phyloP scores from a whole-genome alignment of 2,329 filamentous ascomycete species.

The Sporothrix protearum region DNA sequence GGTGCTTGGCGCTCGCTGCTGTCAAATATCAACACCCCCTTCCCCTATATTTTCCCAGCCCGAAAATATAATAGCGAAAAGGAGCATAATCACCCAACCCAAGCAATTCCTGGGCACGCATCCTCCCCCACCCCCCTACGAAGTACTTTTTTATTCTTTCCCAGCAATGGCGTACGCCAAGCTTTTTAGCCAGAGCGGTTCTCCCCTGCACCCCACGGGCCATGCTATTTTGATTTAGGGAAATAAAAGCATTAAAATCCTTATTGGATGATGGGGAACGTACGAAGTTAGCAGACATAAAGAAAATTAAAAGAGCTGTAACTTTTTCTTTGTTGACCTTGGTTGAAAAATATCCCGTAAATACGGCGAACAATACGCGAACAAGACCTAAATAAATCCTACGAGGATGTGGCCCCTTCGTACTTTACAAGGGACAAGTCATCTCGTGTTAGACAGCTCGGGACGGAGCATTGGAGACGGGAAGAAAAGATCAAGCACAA shows the following conservation, averaged over 20 bases:
- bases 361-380: too few relatives aligned
- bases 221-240: constrained; percentile 3
- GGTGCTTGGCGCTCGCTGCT: background rate
- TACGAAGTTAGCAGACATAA: background rate
- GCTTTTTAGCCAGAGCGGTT: constrained; percentile 25
- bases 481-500: background rate
- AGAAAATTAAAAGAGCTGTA: background rate
- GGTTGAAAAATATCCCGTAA: background rate
- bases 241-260: background rate
- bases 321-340: background rate
- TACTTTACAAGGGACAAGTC: background rate
- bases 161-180: constrained; percentile 26
- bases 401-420: constrained; percentile 4
- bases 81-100: constrained; percentile 8
- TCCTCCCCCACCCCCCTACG: background rate
- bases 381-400: background rate
- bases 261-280: background rate
- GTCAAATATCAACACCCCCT: background rate
- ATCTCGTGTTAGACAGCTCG: background rate
- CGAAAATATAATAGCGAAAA: constrained; percentile 1
- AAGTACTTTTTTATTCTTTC: constrained; percentile 1
- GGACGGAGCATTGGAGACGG: constrained; percentile 1
- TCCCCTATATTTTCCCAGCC: constrained; percentile 14
- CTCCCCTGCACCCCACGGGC: constrained; percentile 18
- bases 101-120: background rate